These are phyloP conservation scores for Shiraia sp. DNA, from an alignment of 2,329 filamentous ascomycete genomes.

Conservation along the genomic window DNA sequence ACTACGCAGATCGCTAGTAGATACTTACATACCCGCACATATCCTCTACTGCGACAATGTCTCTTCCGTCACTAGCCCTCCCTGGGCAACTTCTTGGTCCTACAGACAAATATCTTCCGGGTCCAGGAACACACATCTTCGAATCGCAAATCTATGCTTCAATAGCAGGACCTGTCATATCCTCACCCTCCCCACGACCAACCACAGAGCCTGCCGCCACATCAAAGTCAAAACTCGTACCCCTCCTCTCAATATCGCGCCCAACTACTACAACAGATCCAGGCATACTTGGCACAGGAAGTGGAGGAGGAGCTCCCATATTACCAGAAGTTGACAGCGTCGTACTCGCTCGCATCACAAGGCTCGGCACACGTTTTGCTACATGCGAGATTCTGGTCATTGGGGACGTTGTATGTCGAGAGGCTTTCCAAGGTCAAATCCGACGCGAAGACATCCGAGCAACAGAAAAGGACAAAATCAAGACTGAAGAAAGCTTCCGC, in stretches of 20 bases:
- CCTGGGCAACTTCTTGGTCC: conserved; percentile 82
- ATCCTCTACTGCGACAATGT: conserved; percentile 28
- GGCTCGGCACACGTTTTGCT: conserved; percentile 83
- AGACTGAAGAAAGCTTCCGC: conserved; percentile 86
- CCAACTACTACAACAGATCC: conserved; percentile 16
- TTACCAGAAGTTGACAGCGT: conserved; percentile 79
- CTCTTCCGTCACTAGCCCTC: conserved; percentile 61
- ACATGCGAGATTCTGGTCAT: conserved; percentile 86
- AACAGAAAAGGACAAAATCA: conserved; percentile 94
- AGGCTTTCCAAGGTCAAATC: conserved; percentile 84
- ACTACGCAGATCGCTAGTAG: no score
- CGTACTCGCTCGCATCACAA: conserved; percentile 83
- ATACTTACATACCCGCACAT: background rate
- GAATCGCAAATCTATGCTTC: conserved; percentile 77
- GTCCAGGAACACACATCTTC: conserved; percentile 83
- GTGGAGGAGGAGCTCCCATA: conserved; percentile 63
- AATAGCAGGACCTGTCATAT: conserved; percentile 71
- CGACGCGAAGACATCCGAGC: conserved; percentile 88
- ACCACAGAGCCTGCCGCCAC: conserved; percentile 58
- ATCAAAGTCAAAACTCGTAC: conserved; percentile 54
- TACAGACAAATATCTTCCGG: conserved; percentile 67
- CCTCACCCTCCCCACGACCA: conserved; percentile 56
- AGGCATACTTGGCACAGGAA: conserved; percentile 23
- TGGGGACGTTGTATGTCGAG: conserved; percentile 65
- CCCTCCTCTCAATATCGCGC: conserved; percentile 45